Base-by-base conservation (phyloP, 2,329 filamentous ascomycete genomes). In the Colletotrichum trifolii region DNA sequence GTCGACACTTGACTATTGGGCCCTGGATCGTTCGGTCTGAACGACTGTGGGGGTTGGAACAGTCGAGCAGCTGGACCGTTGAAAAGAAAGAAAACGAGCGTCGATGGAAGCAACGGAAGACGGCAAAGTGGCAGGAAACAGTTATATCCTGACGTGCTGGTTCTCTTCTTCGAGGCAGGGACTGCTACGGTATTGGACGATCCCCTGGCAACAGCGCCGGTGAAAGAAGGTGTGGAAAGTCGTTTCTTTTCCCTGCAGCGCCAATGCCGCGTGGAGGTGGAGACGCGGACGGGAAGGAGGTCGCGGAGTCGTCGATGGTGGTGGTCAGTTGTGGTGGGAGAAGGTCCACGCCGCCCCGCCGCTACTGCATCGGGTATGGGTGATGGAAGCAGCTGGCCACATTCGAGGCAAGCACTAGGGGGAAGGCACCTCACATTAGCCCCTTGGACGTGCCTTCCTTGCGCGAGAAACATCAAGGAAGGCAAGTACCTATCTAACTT, bases 211-310 rank as follows among this genome's bases (percentile, higher is more conserved):
- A 39, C 13, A 47, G 45, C 40, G 36, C 59, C 47, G 48, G 52
- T 63, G 47, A 57, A 57, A 57, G 58, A 66, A 60, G 59, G 47
- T 36, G 58, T 63, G 53, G n/a, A 10, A 39, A 25, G 25, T 25
- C 39, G 25, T 66, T 66, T 53, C 59, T 63, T 53, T 63, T 57
- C 42, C 50, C 25, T 62, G 40, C 52, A 40, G 46, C 59, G 40
- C 63, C 63, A 53, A 54, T 45, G 40, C 53, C 42, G 40, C 53
- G 40, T 66, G 47, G 59, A 61, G 63, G 59, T 53, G 58, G 63
- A 42, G 53, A 43, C 59, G 45, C 36, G 53, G 25, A 25, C 25
- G 25, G 25, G 25, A 25, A 25, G 25, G 25, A 25, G 25, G 25
- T 25, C 25, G 25, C 25, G 25, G 25, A 4, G 25, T 25, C 4